Evolutionary conservation across 352 stramenopile species (phyloP), one percentile per base, ranked within the genome.

Genomic region (Phytophthora multivora): DNA sequence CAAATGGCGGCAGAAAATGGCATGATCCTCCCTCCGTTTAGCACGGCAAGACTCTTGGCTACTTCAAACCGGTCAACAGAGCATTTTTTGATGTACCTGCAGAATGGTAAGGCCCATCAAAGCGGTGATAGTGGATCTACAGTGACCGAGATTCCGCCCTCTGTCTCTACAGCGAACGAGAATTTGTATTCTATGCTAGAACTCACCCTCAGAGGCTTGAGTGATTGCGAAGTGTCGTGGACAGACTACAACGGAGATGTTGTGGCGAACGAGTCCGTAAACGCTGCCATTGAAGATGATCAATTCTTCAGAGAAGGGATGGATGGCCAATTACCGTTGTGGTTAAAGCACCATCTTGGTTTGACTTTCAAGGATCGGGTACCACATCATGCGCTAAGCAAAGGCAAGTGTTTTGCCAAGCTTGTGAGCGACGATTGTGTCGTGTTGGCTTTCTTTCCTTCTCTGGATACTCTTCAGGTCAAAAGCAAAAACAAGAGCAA

Each of bases 141-240:
- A 0, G 38, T 18, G 13, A 36, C 40, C 55, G 45, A 36, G 0
- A 53, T 57, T 9, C 9, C 55, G 28, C 51, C 45, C 45, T 48
- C 52, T 36, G 55, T 90, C 9, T 91, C 86, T 8, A 61, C 81
- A 36, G 81, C 88, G 4, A 96, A 96, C 31, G 58, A 85, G 3
- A 85, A 95, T 60, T 54, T 96, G 9, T 94, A 94, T 68, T 93
- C 81, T n/a, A 95, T 96, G 86, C 55, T 95, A 12, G 80, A 94
- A 51, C 72, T 86, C 16, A 94, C 86, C 30, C 51, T 96, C 12
- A 69, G 73, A 5, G 80, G 86, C 4, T 45, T 96, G 31, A 94
- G 84, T 45, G 88, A 96, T 59, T 95, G 83, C 54, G 86, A 96
- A 61, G 86, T 96, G 11, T 73, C 77, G 28, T 96, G 88, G 88